Evolutionary conservation across 495 filamentous ascomycete species (phyloP).

Genomic region (Annulohypoxylon nitens): DNA sequence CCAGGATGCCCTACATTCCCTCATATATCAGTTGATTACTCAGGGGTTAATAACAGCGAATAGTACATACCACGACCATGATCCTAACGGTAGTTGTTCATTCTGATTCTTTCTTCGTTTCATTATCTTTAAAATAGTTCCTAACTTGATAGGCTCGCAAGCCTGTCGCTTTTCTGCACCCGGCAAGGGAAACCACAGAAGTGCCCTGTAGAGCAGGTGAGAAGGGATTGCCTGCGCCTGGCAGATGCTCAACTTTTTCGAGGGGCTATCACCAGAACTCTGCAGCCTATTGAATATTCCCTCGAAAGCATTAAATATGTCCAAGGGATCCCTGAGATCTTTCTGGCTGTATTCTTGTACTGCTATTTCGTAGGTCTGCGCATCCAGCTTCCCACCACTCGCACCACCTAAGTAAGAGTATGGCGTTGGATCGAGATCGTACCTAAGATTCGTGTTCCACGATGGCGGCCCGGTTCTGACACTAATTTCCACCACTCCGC

Average conservation of each 20-base stretch:
- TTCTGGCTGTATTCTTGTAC: slow-evolving; percentile 13
- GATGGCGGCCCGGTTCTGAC: slow-evolving; percentile 13
- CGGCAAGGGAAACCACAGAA: slow-evolving; percentile 17
- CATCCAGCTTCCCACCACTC: background rate
- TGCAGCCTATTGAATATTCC: background rate
- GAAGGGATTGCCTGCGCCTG: slow-evolving; percentile 14
- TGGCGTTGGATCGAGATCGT: slow-evolving; percentile 17
- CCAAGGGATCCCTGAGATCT: background rate
- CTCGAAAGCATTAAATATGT: slow-evolving; percentile 3
- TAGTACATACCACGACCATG: slow-evolving; percentile 4
- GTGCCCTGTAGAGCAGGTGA: slow-evolving; percentile 4
- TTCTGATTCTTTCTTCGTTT: background rate
- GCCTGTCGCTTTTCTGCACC: background rate
- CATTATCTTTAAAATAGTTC: background rate
- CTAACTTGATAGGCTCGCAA: background rate
- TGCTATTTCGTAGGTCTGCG: slow-evolving; percentile 2
- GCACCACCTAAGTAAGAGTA: slow-evolving; percentile 6
- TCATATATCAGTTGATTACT: background rate
- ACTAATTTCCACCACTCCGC: background rate
- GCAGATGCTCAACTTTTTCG: slow-evolving; percentile 1
- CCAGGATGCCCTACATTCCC: background rate
- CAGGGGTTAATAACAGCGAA: background rate
- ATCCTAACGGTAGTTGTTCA: background rate
- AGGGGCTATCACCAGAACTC: background rate
- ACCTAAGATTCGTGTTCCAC: slow-evolving; percentile 13